These are phyloP conservation scores for Phytophthora megakarya DNA, from an alignment of 352 stramenopile genomes.

Conservation along the genomic window DNA sequence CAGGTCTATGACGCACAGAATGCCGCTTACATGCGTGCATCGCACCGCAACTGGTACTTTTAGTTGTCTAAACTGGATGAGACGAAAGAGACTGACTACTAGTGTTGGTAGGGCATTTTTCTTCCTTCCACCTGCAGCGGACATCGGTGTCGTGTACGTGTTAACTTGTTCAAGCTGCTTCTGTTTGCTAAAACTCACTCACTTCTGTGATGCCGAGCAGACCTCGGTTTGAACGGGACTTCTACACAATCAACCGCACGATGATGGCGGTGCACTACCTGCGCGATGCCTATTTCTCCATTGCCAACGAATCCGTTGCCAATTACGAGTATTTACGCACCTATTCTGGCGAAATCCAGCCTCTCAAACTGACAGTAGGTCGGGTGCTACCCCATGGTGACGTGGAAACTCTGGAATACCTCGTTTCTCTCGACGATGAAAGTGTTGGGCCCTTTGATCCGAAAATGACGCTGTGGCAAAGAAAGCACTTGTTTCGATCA, in stretches of 20 bases:
- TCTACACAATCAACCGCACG: slow-evolving; percentile 82
- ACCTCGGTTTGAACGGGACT: slow-evolving; percentile 61
- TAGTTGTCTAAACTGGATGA: background rate
- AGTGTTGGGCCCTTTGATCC: slow-evolving; percentile 69
- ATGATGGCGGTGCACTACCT: slow-evolving; percentile 65
- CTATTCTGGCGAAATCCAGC: slow-evolving; percentile 30
- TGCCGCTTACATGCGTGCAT: slow-evolving; percentile 82
- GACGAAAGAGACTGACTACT: background rate
- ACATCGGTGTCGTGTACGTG: slow-evolving; percentile 63
- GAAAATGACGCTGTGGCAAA: slow-evolving; percentile 36
- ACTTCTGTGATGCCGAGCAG: slow-evolving; percentile 17
- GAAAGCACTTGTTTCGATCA: slow-evolving; percentile 58
- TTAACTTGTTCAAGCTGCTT: background rate
- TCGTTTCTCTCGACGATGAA: slow-evolving; percentile 39
- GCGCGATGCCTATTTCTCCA: slow-evolving; percentile 78
- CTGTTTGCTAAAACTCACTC: background rate
- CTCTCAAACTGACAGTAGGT: slow-evolving; percentile 46
- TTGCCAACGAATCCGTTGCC: slow-evolving; percentile 66
- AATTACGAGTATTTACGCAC: slow-evolving; percentile 80
- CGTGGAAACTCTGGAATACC: slow-evolving; percentile 47
- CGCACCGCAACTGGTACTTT: slow-evolving; percentile 78
- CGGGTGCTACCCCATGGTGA: slow-evolving; percentile 39
- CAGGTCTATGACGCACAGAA: slow-evolving; percentile 81
- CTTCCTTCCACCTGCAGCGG: slow-evolving; percentile 65
- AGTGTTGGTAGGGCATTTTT: slow-evolving; percentile 66